These are phyloP conservation scores for Aspergillus heteromorphus DNA, from an alignment of 495 filamentous ascomycete species.

Conservation along the genomic window DNA sequence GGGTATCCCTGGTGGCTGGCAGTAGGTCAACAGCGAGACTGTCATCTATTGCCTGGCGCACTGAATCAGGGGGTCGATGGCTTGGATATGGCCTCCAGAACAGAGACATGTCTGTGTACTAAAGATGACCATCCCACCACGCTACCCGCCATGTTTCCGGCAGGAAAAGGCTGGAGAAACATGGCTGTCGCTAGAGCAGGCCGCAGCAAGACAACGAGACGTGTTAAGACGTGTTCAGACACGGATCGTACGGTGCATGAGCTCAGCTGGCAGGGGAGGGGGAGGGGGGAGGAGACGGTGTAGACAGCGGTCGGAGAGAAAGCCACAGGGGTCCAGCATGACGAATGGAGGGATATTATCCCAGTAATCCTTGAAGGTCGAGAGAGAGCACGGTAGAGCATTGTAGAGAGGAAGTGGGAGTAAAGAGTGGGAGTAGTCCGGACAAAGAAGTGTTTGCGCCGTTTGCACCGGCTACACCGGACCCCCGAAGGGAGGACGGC, in stretches of 20 bases:
- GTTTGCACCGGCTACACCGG: constrained; percentile 37
- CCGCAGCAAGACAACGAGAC: neutral
- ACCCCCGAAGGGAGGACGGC: constrained; percentile 25
- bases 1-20: neutral
- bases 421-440: no score
- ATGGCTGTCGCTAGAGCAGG: neutral
- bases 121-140: neutral
- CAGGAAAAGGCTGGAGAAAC: neutral
- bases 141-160: neutral
- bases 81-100: neutral
- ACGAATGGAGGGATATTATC: no score
- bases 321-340: no score
- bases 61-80: neutral
- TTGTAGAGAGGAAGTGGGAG: neutral
- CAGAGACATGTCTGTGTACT: neutral
- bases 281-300: no score
- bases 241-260: no score
- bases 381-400: no score
- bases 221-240: no score
- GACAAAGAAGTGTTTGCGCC: constrained; percentile 15
- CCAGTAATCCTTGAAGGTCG: no score
- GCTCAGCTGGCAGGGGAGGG: no score
- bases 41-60: neutral
- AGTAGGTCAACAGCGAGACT: neutral
- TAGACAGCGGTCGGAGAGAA: no score